Conservation (phyloP, 208 protist genomes). For the Tritrichomonas foetus region DNA sequence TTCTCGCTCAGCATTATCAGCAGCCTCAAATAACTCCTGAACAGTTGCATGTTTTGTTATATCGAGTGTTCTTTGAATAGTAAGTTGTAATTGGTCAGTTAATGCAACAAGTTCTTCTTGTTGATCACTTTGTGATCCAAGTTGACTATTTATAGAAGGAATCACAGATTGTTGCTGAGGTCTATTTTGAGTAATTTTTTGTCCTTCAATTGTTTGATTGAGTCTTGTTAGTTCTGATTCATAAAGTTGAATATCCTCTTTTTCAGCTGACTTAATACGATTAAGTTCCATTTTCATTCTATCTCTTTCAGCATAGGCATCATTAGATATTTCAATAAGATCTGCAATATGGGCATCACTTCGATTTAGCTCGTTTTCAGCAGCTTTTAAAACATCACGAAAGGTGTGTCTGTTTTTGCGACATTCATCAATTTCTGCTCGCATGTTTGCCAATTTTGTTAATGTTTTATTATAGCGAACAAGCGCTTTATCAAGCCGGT, state of each 20-base stretch:
- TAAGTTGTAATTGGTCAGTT: neutral
- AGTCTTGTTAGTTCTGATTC: neutral
- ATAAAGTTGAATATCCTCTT: neutral
- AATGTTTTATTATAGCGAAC: constrained; percentile 14
- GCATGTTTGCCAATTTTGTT: neutral
- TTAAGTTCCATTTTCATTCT: neutral
- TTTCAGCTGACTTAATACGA: neutral
- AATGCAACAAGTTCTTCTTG: neutral
- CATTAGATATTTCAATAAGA: neutral
- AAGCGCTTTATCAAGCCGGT: neutral
- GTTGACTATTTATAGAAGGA: neutral
- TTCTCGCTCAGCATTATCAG: neutral
- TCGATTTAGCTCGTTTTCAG: neutral
- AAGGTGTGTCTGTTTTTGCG: neutral
- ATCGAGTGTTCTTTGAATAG: neutral
- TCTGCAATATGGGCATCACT: neutral
- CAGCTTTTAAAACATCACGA: neutral
- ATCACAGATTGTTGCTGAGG: neutral
- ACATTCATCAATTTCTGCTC: neutral
- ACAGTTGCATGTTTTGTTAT: neutral
- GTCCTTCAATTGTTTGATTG: neutral
- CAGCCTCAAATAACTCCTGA: neutral
- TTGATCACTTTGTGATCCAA: neutral
- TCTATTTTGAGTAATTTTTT: neutral
- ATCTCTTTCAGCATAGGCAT: constrained; percentile 16